phyloP scores from a whole-genome alignment of 805 yeast species.

The Yarrowia keelungensis region DNA sequence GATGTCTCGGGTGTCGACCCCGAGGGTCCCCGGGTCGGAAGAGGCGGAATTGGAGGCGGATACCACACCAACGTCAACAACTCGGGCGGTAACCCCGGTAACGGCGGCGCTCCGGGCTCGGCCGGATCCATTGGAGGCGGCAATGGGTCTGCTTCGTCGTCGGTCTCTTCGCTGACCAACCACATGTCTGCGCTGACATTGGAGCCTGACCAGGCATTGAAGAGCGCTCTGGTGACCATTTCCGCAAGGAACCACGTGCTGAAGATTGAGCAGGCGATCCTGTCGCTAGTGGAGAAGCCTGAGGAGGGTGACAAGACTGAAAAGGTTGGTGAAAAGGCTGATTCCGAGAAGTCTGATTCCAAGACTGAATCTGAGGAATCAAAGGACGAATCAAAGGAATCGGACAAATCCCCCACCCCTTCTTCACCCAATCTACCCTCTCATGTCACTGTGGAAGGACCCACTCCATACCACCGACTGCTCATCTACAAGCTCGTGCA shows the following conservation, averaged over 20 bases:
- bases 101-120: conserved; percentile 10
- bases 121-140: background rate
- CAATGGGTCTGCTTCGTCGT: conserved; percentile 12
- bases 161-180: conserved; percentile 15
- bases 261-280: conserved; percentile 26
- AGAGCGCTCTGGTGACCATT: conserved; percentile 12
- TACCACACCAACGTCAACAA: background rate
- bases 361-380: background rate
- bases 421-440: background rate
- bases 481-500: conserved; percentile 38
- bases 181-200: background rate
- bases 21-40: conserved; percentile 27
- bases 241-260: conserved; percentile 21
- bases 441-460: conserved; percentile 27
- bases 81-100: conserved; percentile 14
- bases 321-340: too few species aligned
- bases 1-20: conserved; percentile 37
- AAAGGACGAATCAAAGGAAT: background rate
- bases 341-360: background rate
- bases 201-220: conserved; percentile 33
- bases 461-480: conserved; percentile 29
- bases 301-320: background rate
- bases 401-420: background rate
- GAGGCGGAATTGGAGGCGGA: conserved; percentile 16
- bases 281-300: background rate